Base-by-base conservation (phyloP, 2,329 filamentous ascomycete genomes). In the Aspergillus intermedius region DNA sequence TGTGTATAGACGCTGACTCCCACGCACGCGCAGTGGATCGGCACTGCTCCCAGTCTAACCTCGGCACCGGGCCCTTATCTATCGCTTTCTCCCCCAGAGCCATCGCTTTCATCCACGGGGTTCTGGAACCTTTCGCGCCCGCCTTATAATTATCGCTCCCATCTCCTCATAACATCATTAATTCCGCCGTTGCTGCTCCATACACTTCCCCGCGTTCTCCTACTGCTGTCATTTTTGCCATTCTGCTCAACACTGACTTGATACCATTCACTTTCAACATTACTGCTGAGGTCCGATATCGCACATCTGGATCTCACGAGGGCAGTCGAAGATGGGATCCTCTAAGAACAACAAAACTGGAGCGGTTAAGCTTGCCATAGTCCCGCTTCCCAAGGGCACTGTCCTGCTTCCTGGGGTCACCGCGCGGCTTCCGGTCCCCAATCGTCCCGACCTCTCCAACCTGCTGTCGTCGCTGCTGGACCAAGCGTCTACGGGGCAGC, bases 371-470 rank as follows among this genome's bases (percentile, higher is more conserved):
- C 59, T 95, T 30, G 87, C 91, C 42, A 74, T 97, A 60, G 86
- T 97, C 57, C 88, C 90, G 34, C 80, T 97, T 40, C 82, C 88
- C 46, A 83, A 85, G 62, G 87, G 86, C 56, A 81, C 83, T 53
- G 87, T 96, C 57, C 82, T 97, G 37, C 80, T 95, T 8, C 93
- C 93, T 3, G 89, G 90, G 53, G 83, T 91, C 49, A 83, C 91
- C 45, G 80, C 95, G 59, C 86, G 91, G 59, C 87, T 97, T 56
- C 83, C 88, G 47, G 85, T 96, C 46, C 82, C 85, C 37, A 84
- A 85, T 68, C 88, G 91, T 45, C 83, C 88, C 57, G 93, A 97
- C 69, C 86, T 97, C 57, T 86, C 89, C 46, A 87, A 91, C 45
- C 81, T 97, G 41, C 82, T 98, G 49, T 87, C 90, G 17, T 84